These are phyloP conservation scores for Penicillium dipodomyicola DNA, from an alignment of 495 filamentous ascomycete species.

Conservation along the genomic window DNA sequence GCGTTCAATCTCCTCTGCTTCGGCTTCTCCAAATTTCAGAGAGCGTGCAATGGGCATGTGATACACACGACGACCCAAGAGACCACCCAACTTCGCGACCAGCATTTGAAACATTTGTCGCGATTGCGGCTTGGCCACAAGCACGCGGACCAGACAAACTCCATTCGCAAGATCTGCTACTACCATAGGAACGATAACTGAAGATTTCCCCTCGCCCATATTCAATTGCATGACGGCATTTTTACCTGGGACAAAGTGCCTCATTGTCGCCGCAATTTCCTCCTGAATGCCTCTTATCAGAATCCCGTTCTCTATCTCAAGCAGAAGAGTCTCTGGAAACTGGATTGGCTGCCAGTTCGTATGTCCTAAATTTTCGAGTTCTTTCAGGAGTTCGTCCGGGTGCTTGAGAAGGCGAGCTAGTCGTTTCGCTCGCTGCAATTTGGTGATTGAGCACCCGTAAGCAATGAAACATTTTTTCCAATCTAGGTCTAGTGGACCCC, in stretches of 20 bases:
- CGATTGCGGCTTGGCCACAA: constrained; percentile 2
- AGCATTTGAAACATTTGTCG: constrained; percentile 3
- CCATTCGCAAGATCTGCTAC: constrained; percentile 5
- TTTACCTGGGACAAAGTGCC: not conserved
- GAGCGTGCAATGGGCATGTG: constrained; percentile 17
- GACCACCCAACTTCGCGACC: not conserved
- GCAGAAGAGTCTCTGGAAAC: not conserved
- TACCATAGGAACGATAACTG: constrained; percentile 4
- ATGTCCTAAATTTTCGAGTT: not conserved
- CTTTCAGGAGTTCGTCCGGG: not conserved
- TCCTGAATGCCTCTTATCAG: not conserved
- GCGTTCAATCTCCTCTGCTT: constrained; percentile 11
- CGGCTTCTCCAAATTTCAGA: constrained; percentile 34
- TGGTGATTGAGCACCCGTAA: constrained; percentile 28
- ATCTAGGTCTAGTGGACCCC: constrained; percentile 8
- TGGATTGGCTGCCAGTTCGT: not conserved
- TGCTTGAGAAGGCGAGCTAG: not conserved
- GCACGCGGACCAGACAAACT: not conserved
- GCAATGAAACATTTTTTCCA: constrained; percentile 26
- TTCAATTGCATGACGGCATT: constrained; percentile 10
- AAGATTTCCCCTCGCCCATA: constrained; percentile 11
- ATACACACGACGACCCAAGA: constrained; percentile 2
- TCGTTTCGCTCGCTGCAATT: not conserved
- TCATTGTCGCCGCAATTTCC: not conserved
- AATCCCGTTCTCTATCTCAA: not conserved